Evolutionary conservation across 306 rosid genomes (phyloP).

Genomic region (Crotalaria pallida): DNA sequence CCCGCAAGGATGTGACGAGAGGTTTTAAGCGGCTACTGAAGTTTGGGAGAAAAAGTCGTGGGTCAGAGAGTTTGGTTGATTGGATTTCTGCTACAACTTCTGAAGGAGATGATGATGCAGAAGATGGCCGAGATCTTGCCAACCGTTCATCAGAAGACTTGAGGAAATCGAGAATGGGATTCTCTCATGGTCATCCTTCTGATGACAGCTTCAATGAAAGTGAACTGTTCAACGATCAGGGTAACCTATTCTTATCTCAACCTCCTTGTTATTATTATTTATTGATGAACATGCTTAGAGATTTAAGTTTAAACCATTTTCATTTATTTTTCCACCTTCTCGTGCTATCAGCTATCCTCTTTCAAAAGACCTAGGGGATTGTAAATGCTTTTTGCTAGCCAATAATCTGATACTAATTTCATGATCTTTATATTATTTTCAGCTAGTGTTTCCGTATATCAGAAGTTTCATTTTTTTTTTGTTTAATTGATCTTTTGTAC

Average conservation of each 20-base stretch:
- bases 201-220: conserved; percentile 84
- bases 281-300: background rate
- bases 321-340: background rate
- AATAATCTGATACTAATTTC: background rate
- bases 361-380: background rate
- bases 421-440: background rate
- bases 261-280: conserved; percentile 3
- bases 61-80: conserved; percentile 73
- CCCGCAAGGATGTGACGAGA: conserved; percentile 89
- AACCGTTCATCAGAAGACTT: conserved; percentile 84
- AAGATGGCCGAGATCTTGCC: conserved; percentile 88
- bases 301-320: background rate
- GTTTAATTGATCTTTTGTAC: background rate
- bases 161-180: conserved; percentile 97
- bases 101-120: conserved; percentile 97
- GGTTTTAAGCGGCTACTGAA: conserved; percentile 89
- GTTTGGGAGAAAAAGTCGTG: conserved; percentile 95
- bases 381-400: background rate
- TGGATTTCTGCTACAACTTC: conserved; percentile 99
- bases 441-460: background rate
- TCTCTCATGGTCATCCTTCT: conserved; percentile 68
- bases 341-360: background rate
- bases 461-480: conserved; percentile 8
- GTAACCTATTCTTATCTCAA: conserved; percentile 39
- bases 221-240: conserved; percentile 77